These are phyloP conservation scores for Grigorovia yakushimaensis DNA, from an alignment of 805 yeast species.

Conservation along the genomic window DNA sequence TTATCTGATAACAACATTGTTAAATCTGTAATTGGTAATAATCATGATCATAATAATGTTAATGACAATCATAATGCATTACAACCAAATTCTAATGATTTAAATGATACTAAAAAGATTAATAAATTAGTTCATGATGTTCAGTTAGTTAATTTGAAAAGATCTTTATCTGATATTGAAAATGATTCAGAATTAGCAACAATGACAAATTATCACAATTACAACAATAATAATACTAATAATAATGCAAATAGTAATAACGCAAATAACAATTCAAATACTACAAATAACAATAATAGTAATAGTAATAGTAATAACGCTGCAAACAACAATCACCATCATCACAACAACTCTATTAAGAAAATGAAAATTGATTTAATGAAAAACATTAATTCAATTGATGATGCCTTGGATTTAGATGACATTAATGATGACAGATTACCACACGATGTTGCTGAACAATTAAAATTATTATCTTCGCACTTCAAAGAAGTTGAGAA, in stretches of 20 bases:
- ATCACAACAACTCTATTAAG: neutral
- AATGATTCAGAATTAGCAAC: neutral
- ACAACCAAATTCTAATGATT: neutral
- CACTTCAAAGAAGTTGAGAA: conserved; percentile 29
- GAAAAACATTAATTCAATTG: conserved; percentile 3
- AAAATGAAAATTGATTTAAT: neutral
- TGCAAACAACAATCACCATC: neutral
- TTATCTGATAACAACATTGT: neutral
- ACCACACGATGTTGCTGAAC: conserved; percentile 30
- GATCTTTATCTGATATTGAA: neutral
- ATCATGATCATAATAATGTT: neutral
- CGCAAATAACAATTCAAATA: neutral
- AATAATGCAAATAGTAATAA: neutral
- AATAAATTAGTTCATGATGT: neutral
- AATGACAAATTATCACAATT: neutral
- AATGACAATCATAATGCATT: neutral
- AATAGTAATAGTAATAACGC: neutral
- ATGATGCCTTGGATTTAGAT: conserved; percentile 9
- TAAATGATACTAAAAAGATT: neutral
- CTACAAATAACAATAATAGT: neutral
- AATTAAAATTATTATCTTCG: conserved; percentile 25
- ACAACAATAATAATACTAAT: neutral
- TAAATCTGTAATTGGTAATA: neutral
- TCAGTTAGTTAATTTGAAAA: neutral
- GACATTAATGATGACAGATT: conserved; percentile 22